Percentiles rank a stretch among this genome's conserved stretches.
phyloP scores from a whole-genome alignment of 257 asterid species.

The Vinca minor region DNA sequence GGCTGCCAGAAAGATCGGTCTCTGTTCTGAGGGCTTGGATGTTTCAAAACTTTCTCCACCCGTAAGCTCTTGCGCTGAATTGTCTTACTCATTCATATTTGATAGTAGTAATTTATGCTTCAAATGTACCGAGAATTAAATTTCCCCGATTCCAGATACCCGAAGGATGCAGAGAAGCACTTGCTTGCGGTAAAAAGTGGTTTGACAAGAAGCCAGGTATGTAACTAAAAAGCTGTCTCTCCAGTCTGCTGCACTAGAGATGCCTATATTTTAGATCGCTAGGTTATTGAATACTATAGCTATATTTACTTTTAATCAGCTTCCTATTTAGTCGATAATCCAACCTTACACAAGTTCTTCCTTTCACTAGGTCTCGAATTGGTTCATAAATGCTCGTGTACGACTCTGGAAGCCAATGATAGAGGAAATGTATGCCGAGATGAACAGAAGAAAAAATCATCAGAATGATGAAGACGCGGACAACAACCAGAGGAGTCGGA shows the following conservation, averaged over 20 bases:
- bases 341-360: neutral
- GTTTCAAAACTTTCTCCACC: constrained; percentile 96
- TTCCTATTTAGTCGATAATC: neutral
- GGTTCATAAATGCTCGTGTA: constrained; percentile 92
- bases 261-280: too few species aligned
- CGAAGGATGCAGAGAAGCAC: constrained; percentile 90
- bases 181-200: constrained; percentile 87
- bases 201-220: constrained; percentile 84
- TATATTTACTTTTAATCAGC: neutral
- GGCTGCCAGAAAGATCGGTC: constrained; percentile 85
- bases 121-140: neutral
- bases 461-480: constrained; percentile 31
- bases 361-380: constrained; percentile 61
- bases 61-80: constrained; percentile 38
- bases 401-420: constrained; percentile 95
- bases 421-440: constrained; percentile 88
- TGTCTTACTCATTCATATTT: neutral
- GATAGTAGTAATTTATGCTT: constrained; percentile 4
- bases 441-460: constrained; percentile 46
- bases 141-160: constrained; percentile 44
- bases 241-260: neutral
- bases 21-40: constrained; percentile 91
- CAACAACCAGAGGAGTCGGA: constrained; percentile 23
- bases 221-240: neutral
- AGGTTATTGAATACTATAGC: too few species aligned